These are phyloP conservation scores for Gaeumannomyces tritici DNA, from an alignment of 2,329 filamentous ascomycete species.

Conservation along the genomic window DNA sequence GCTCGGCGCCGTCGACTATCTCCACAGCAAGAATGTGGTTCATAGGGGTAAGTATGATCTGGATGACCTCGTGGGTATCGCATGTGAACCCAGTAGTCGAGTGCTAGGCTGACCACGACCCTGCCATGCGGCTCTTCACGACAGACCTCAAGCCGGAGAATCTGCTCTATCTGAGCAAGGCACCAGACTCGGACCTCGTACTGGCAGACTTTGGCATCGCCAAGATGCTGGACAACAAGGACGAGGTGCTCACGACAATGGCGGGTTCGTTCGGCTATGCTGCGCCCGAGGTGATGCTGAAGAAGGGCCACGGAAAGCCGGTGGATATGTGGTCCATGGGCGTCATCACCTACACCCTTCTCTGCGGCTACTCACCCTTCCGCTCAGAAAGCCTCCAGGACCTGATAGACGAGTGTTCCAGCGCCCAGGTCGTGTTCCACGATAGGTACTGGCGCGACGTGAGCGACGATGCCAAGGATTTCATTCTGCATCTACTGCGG, in stretches of 20 bases:
- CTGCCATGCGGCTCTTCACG: not conserved
- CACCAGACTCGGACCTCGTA: conserved; percentile 72
- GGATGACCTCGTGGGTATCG: not conserved
- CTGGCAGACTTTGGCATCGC: conserved; percentile 97
- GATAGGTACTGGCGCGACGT: conserved; percentile 98
- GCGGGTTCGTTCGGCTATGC: conserved; percentile 97
- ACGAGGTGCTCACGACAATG: conserved; percentile 95
- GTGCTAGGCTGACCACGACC: conserved; percentile 6
- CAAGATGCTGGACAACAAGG: conserved; percentile 87
- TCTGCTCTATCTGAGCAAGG: conserved; percentile 79
- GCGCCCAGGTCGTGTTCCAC: conserved; percentile 81
- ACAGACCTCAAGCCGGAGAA: conserved; percentile 97
- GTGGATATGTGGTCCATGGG: conserved; percentile 99
- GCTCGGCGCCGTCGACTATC: conserved; percentile 83
- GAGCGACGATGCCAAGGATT: conserved; percentile 88
- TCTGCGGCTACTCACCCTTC: conserved; percentile 98
- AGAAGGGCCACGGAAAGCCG: conserved; percentile 93
- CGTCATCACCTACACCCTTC: conserved; percentile 95
- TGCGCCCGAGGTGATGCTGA: conserved; percentile 96
- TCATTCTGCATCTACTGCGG: conserved; percentile 75
- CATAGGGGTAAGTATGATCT: conserved; percentile 62
- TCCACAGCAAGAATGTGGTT: conserved; percentile 90
- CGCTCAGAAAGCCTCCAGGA: conserved; percentile 88
- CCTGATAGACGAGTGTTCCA: conserved; percentile 87
- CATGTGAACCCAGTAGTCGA: not conserved